Evolutionary conservation across 2,329 filamentous ascomycete species (phyloP).

Genomic region (Lachnellula cervina): DNA sequence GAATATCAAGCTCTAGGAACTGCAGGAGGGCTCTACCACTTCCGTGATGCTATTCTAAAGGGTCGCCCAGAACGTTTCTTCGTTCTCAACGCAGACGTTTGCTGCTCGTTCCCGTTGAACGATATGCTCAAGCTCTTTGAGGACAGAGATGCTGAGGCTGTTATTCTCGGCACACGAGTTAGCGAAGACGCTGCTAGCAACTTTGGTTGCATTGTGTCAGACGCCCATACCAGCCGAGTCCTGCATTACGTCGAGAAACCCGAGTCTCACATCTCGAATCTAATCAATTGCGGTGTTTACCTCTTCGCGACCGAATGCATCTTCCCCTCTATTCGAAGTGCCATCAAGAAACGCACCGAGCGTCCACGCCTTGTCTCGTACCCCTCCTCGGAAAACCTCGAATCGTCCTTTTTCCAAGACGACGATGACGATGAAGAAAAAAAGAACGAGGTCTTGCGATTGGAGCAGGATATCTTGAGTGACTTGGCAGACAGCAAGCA

Average conservation of each 20-base stretch:
- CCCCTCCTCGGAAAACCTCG: constrained; percentile 90
- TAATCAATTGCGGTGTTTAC: constrained; percentile 99
- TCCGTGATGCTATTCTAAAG: constrained; percentile 97
- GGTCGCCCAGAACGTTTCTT: constrained; percentile 92
- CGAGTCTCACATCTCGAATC: constrained; percentile 92
- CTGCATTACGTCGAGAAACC: constrained; percentile 99
- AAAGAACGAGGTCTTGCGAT: constrained; percentile 81
- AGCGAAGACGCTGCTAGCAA: constrained; percentile 88
- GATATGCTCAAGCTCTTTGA: constrained; percentile 95
- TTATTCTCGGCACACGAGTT: constrained; percentile 90
- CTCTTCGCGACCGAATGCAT: constrained; percentile 94
- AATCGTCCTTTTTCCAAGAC: constrained; percentile 60
- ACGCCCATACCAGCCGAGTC: constrained; percentile 88
- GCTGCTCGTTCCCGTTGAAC: constrained; percentile 93
- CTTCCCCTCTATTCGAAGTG: constrained; percentile 89
- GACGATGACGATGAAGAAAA: constrained; percentile 72
- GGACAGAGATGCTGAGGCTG: constrained; percentile 92
- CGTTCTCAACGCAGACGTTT: constrained; percentile 96
- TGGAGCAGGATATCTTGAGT: constrained; percentile 95
- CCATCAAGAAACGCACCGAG: constrained; percentile 92
- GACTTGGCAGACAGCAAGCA: constrained; percentile 95
- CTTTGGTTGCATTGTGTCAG: constrained; percentile 96
- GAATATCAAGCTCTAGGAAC: constrained; percentile 97
- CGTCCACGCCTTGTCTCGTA: constrained; percentile 90
- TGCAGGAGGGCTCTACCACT: constrained; percentile 95